Percentiles rank a stretch among this genome's conserved stretches.
Evolutionary conservation across 1,139 yeast species (phyloP).

Genomic region (Saccharomyces hybrid): DNA sequence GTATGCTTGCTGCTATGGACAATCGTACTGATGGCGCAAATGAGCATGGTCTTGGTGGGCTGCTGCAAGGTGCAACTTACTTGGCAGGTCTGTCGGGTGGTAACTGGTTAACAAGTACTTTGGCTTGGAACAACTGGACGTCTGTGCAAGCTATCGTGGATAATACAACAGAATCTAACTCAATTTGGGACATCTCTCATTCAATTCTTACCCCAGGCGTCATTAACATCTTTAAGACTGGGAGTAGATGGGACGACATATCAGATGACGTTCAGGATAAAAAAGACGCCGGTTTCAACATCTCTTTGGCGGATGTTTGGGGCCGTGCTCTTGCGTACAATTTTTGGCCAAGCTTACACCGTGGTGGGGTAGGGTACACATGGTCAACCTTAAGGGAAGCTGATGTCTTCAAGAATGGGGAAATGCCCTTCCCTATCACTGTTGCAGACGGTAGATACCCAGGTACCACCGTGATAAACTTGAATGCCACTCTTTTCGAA

Average conservation of each 20-base stretch:
- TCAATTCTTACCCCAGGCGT: slow-evolving; percentile 63
- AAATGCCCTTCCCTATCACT: slow-evolving; percentile 76
- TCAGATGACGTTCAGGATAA: slow-evolving; percentile 41
- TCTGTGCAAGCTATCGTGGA: slow-evolving; percentile 50
- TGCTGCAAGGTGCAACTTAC: slow-evolving; percentile 64
- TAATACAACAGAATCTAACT: slow-evolving; percentile 37
- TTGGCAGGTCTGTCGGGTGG: slow-evolving; percentile 52
- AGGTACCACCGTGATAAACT: slow-evolving; percentile 42
- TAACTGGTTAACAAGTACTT: slow-evolving; percentile 47
- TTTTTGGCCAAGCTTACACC: slow-evolving; percentile 48
- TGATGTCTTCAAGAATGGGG: slow-evolving; percentile 44
- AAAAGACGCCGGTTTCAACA: slow-evolving; percentile 66
- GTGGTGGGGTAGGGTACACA: slow-evolving; percentile 55
- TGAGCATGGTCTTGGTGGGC: slow-evolving; percentile 66
- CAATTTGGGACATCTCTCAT: slow-evolving; percentile 65
- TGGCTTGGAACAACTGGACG: slow-evolving; percentile 77
- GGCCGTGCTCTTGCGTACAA: slow-evolving; percentile 79
- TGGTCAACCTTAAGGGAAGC: slow-evolving; percentile 51
- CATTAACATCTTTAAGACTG: slow-evolving; percentile 49
- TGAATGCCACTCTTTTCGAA: slow-evolving; percentile 68
- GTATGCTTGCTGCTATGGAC: slow-evolving; percentile 71
- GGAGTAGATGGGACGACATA: slow-evolving; percentile 42
- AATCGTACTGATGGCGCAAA: slow-evolving; percentile 53
- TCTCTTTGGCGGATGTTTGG: slow-evolving; percentile 86
- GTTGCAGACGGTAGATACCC: slow-evolving; percentile 76